phyloP scores from a whole-genome alignment of 2,329 filamentous ascomycete species.

The Hypomyces perniciosus region DNA sequence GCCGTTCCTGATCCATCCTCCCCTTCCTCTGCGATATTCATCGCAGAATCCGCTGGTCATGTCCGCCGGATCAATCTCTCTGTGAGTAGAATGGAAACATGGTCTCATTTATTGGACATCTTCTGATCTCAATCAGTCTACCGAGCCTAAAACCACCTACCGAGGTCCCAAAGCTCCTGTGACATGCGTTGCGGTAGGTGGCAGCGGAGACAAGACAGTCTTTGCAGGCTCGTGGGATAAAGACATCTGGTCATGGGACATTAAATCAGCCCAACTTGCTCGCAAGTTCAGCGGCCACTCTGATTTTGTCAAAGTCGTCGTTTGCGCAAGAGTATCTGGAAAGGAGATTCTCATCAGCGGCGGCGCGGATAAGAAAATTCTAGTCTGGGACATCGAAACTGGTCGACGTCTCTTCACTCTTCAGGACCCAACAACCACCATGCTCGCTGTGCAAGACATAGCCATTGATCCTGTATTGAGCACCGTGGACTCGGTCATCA shows the following conservation, averaged over 20 bases:
- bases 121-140: constrained; percentile 19
- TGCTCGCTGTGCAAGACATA: constrained; percentile 77
- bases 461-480: constrained; percentile 63
- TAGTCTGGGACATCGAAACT: constrained; percentile 73
- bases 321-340: constrained; percentile 54
- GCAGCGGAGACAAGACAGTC: constrained; percentile 50
- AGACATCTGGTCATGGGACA: constrained; percentile 77
- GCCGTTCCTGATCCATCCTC: constrained; percentile 61
- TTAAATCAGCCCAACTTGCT: constrained; percentile 47
- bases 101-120: background rate
- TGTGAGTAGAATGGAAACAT: constrained; percentile 41
- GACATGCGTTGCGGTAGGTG: constrained; percentile 66
- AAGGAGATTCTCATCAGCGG: constrained; percentile 65
- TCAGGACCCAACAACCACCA: constrained; percentile 62
- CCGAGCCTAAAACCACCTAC: constrained; percentile 43
- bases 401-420: constrained; percentile 67
- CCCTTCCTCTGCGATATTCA: constrained; percentile 55
- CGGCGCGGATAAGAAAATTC: constrained; percentile 70
- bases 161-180: constrained; percentile 74
- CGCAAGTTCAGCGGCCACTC: constrained; percentile 67
- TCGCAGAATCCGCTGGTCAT: constrained; percentile 82
- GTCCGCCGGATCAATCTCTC: constrained; percentile 69
- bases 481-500: constrained; percentile 41
- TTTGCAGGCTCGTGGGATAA: constrained; percentile 97
- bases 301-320: constrained; percentile 85